Conservation (phyloP, 2,329 filamentous ascomycete species). For the Fusarium bactridioides region DNA sequence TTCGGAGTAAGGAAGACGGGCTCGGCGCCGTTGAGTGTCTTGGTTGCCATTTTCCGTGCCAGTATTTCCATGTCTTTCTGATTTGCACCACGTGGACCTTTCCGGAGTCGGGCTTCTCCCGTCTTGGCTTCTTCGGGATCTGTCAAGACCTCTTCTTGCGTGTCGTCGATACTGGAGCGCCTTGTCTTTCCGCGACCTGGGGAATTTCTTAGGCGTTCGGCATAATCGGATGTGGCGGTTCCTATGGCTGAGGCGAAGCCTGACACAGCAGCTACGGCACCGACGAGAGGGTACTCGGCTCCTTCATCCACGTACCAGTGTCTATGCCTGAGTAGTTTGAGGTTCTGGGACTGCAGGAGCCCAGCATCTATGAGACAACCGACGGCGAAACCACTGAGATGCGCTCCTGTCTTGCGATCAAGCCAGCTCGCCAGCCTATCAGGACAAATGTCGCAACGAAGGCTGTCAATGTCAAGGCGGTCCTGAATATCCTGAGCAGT, state of each 20-base stretch:
- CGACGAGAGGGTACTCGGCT: constrained; percentile 70
- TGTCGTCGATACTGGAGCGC: neutral
- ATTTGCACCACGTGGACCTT: constrained; percentile 15
- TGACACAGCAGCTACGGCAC: constrained; percentile 70
- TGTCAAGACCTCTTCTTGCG: neutral
- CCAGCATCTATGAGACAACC: constrained; percentile 63
- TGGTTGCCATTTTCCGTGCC: constrained; percentile 44
- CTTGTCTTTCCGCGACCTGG: neutral
- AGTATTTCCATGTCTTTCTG: constrained; percentile 42
- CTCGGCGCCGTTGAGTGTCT: constrained; percentile 62
- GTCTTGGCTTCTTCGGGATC: neutral
- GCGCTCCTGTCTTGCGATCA: constrained; percentile 61
- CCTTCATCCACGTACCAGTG: constrained; percentile 73
- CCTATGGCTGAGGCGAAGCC: constrained; percentile 68
- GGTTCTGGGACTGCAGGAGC: constrained; percentile 61
- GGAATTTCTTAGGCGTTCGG: constrained; percentile 18
- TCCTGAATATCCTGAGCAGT: constrained; percentile 64
- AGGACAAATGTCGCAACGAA: constrained; percentile 68
- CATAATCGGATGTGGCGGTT: constrained; percentile 33
- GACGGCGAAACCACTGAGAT: constrained; percentile 68
- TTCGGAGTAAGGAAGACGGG: neutral
- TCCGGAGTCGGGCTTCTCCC: neutral
- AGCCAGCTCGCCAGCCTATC: constrained; percentile 68
- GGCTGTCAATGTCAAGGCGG: constrained; percentile 59
- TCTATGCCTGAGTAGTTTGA: constrained; percentile 57